A percentile compares a stretch with the other conserved stretches of the same genome.
Evolutionary conservation across 2,329 filamentous ascomycete species (phyloP).

Genomic region (Furcasterigmium furcatum): DNA sequence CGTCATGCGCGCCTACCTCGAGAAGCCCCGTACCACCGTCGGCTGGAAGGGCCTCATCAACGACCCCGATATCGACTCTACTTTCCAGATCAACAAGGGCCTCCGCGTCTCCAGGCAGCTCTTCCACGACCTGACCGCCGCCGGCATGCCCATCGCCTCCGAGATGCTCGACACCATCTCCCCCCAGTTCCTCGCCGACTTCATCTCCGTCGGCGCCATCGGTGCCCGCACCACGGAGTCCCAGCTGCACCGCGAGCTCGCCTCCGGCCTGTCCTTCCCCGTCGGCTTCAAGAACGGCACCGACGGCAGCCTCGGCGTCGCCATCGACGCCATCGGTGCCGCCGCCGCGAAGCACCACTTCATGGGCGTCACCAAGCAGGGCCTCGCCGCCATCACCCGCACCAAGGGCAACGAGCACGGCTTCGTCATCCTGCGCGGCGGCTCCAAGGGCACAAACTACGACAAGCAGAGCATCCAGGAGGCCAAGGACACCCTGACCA

Average conservation of each 20-base stretch:
- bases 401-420: slow-evolving; percentile 95
- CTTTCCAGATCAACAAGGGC: slow-evolving; percentile 99
- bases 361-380: slow-evolving; percentile 97
- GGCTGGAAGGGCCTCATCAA: slow-evolving; percentile 99
- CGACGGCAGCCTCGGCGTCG: slow-evolving; percentile 84
- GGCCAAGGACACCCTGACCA: slow-evolving; percentile 73
- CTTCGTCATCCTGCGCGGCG: slow-evolving; percentile 92
- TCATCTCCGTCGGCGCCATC: slow-evolving; percentile 93
- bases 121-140: slow-evolving; percentile 83
- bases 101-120: slow-evolving; percentile 88
- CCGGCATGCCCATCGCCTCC: slow-evolving; percentile 90
- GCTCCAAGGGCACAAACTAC: slow-evolving; percentile 89
- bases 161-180: slow-evolving; percentile 99
- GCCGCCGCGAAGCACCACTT: slow-evolving; percentile 90
- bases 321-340: slow-evolving; percentile 92
- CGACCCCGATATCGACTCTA: slow-evolving; percentile 95
- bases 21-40: slow-evolving; percentile 97
- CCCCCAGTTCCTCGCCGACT: slow-evolving; percentile 93
- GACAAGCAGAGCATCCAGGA: slow-evolving; percentile 79
- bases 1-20: slow-evolving; percentile 97
- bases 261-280: slow-evolving; percentile 92
- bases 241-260: slow-evolving; percentile 93
- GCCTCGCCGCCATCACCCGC: slow-evolving; percentile 88
- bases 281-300: slow-evolving; percentile 99
- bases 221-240: slow-evolving; percentile 95